Evolutionary conservation across 176 grass and related monocot species (phyloP), one percentile per base, ranked within the genome.

Genomic region (Oryza punctata): DNA sequence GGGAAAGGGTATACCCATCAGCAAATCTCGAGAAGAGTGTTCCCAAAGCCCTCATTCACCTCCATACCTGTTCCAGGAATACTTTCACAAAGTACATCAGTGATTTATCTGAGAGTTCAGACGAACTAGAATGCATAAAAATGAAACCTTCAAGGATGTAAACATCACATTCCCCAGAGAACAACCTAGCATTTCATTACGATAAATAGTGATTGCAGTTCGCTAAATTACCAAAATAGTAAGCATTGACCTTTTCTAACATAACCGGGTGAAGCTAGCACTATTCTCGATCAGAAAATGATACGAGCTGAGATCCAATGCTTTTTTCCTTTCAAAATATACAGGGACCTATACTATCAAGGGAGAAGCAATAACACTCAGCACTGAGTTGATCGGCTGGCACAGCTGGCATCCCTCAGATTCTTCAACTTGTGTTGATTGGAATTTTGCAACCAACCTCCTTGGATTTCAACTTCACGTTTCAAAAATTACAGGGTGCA

Each of bases 331-430:
- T 88, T 89, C 79, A 77, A 66, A 93, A 97, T 97, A 90, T 93
- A 97, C 91, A 97, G 77, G 87, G 83, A 84, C 88, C 85, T 73
- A 82, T 92, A 88, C 88, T 88, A 75, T 85, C 61, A 88, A 77
- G 87, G 89, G 82, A 68, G 77, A 85, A 74, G 59, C 47, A 79
- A 82, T 77, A 76, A 70, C 85, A 81, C 68, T 81, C 68, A 78
- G 64, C 84, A 74, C 67, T 73, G 76, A 84, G 69, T 88, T 92
- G 82, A 90, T 81, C 63, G 67, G 88, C 71, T 73, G 90, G 90
- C 15, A 86, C 73, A 50, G 47, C 47, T 50, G 15, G 46, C 66
- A 38, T 85, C 80, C 90, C 81, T 86, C 46, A 78, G 67, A 75
- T 75, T 84, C 68, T 81, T 83, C 69, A 33, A 50, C 47, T 76